Base-by-base conservation (phyloP, 1,284 basidiomycete genomes). In the Ustilago lituana region DNA sequence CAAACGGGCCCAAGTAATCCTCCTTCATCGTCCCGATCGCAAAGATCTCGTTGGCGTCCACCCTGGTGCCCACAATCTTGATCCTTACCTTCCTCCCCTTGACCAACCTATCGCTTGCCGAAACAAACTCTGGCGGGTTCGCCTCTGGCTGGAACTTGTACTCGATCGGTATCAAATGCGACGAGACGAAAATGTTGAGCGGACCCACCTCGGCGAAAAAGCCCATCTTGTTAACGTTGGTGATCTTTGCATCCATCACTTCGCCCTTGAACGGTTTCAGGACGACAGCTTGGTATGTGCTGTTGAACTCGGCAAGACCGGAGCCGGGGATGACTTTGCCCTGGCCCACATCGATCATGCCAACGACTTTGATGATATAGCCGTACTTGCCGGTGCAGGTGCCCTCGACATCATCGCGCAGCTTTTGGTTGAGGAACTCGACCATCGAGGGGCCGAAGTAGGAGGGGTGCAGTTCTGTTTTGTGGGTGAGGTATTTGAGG, bases 211-310 rank as follows among this genome's bases (percentile, higher is more conserved):
- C 92, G 46, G 93, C 93, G 74, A 98, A 97, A 85, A 98, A 96
- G 6, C 94, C 94, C 93, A 97, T 97, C 93, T 98, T 97, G 83
- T 91, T 96, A 36, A 98, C 96, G 71, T 93, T 94, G 73, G 90
- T 91, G 23, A 98, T 95, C 8, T 94, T 90, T 1, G 93, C 95
- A 83, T 98, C 96, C 32, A 98, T 92, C 5, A 98, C 95, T 83
- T 98, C 95, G 20, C 94, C 94, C 84, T 98, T 97, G 87, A 98
- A 98, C 29, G 80, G 80, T 60, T 79, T 80, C 27, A 82, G 57
- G 7, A 82, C 80, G 15, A 82, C 73, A 2, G 80, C 80, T 45
- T 78, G 72, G 49, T 82, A 82, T 33, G 65, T 74, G 22, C 57
- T 71, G 39, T 73, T 73, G 83, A 97, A 97, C 84, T 95, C 92